phyloP scores from a whole-genome alignment of 129 eudicot species.

The Centaurea solstitialis region DNA sequence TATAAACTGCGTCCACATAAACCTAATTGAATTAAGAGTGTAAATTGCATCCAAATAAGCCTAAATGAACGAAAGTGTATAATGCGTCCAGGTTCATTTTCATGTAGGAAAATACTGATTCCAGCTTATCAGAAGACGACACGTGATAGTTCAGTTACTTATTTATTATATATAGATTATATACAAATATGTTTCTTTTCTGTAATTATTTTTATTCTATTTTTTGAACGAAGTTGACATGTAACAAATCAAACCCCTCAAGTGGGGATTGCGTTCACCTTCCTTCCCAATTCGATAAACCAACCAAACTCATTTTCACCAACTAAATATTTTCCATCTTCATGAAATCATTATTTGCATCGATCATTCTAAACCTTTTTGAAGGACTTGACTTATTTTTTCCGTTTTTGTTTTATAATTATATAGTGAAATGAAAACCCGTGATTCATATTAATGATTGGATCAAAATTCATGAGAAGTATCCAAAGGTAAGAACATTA shows the following conservation, averaged over 20 bases:
- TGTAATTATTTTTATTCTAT: not conserved
- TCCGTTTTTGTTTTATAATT: not conserved
- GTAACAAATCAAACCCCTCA: not conserved
- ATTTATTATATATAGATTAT: too few species aligned
- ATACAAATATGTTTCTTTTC: too few species aligned
- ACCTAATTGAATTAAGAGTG: too few species aligned
- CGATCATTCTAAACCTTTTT: not conserved
- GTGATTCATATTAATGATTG: not conserved
- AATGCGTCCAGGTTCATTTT: too few species aligned
- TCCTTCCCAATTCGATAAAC: not conserved
- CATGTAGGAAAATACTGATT: too few species aligned
- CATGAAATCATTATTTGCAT: not conserved
- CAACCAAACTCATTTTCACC: slow-evolving; percentile 11
- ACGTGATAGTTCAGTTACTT: too few species aligned
- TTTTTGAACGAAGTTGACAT: not conserved
- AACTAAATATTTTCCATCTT: not conserved
- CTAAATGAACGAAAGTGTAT: too few species aligned
- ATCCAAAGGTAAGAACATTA: too few species aligned
- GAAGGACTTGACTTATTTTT: not conserved
- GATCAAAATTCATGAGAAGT: not conserved
- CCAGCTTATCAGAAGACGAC: too few species aligned
- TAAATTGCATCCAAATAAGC: too few species aligned
- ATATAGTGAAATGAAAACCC: not conserved
- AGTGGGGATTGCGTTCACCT: not conserved
- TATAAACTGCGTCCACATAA: too few species aligned